Evolutionary conservation across 1,284 basidiomycete species (phyloP).

Genomic region (Boletus sp.): DNA sequence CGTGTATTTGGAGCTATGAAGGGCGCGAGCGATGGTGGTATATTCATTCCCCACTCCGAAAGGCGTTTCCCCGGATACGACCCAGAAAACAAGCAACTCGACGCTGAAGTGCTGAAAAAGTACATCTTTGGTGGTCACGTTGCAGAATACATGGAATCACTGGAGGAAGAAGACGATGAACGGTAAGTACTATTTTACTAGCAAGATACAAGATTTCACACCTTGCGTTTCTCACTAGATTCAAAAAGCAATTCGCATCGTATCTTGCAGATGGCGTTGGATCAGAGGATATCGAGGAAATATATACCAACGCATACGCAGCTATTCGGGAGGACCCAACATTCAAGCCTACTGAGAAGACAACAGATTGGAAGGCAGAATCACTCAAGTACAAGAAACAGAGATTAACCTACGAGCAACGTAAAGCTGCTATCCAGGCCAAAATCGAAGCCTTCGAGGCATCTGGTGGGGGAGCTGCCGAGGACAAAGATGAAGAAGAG

Average conservation of each 20-base stretch:
- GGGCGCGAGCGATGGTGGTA: conserved; percentile 97
- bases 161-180: conserved; percentile 99
- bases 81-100: conserved; percentile 91
- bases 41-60: conserved; percentile 97
- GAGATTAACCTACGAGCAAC: conserved; percentile 81
- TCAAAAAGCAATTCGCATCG: conserved; percentile 98
- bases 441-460: conserved; percentile 89
- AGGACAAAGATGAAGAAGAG: conserved; percentile 51
- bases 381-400: conserved; percentile 71
- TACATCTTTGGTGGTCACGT: conserved; percentile 99
- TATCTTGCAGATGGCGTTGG: conserved; percentile 97
- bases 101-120: conserved; percentile 94
- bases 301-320: conserved; percentile 88
- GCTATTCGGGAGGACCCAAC: conserved; percentile 95
- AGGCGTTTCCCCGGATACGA: conserved; percentile 99
- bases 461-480: conserved; percentile 52
- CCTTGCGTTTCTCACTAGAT: conserved; percentile 50
- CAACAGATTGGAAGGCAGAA: conserved; percentile 93
- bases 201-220: conserved; percentile 12
- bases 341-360: conserved; percentile 93
- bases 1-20: conserved; percentile 99
- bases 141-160: conserved; percentile 99
- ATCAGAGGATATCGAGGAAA: conserved; percentile 97
- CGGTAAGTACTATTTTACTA: conserved; percentile 50
- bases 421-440: conserved; percentile 74